Evolutionary conservation across 2,329 filamentous ascomycete species (phyloP).

Genomic region (Aureobasidium sp.): DNA sequence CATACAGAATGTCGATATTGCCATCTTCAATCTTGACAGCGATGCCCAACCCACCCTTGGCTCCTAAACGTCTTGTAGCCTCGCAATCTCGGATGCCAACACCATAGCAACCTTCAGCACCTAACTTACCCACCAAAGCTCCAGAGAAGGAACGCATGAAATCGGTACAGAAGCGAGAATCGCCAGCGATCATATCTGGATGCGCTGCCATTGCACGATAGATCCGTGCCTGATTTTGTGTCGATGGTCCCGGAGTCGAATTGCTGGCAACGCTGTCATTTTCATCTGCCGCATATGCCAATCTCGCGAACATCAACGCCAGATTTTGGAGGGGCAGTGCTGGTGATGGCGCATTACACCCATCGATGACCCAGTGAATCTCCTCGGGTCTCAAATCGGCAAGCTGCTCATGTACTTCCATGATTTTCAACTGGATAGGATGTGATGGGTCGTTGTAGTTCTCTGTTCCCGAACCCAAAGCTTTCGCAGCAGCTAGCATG

Average conservation of each 20-base stretch:
- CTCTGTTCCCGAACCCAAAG: neutral
- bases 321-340: constrained; percentile 35
- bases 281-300: constrained; percentile 32
- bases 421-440: constrained; percentile 32
- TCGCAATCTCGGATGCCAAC: constrained; percentile 37
- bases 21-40: constrained; percentile 47
- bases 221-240: constrained; percentile 28
- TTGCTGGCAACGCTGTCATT: constrained; percentile 4
- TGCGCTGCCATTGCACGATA: constrained; percentile 39
- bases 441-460: neutral
- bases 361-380: constrained; percentile 40
- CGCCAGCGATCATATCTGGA: constrained; percentile 41
- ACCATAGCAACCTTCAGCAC: constrained; percentile 45
- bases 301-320: constrained; percentile 31
- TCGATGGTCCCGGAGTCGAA: neutral
- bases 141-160: constrained; percentile 38
- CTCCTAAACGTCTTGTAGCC: constrained; percentile 30
- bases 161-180: constrained; percentile 42
- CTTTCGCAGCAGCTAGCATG: neutral
- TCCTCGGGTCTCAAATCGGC: constrained; percentile 24
- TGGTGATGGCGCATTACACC: constrained; percentile 44
- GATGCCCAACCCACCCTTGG: constrained; percentile 36
- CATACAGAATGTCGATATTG: constrained; percentile 38
- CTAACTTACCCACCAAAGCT: constrained; percentile 41
- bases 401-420: constrained; percentile 24